phyloP scores from a whole-genome alignment of 441 rosid species.

The Raphanus hybrid region DNA sequence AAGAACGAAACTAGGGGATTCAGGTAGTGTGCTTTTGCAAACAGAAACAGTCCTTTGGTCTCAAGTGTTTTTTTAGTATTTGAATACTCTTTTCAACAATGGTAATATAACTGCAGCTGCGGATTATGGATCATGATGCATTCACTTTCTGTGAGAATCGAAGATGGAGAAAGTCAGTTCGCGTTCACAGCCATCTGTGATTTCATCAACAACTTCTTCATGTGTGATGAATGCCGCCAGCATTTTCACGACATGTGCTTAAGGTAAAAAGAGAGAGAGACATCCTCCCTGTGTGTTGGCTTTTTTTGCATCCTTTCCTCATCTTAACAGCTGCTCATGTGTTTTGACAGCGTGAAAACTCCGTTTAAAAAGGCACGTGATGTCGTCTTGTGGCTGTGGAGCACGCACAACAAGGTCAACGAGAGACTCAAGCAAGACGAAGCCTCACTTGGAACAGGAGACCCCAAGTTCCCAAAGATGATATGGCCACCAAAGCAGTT shows the following conservation, averaged over 20 bases:
- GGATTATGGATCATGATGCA: conserved; percentile 93
- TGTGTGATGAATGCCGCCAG: conserved; percentile 90
- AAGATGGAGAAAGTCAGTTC: conserved; percentile 83
- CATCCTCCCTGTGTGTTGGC: not conserved
- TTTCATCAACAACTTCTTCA: conserved; percentile 81
- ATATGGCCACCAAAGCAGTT: conserved; percentile 89
- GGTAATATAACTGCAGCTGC: conserved; percentile 60
- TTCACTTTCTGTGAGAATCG: conserved; percentile 85
- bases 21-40: conserved; percentile 55
- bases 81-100: conserved; percentile 1
- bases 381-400: conserved; percentile 88
- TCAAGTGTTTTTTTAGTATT: not conserved
- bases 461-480: conserved; percentile 84
- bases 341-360: conserved; percentile 55
- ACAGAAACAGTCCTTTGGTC: too few species aligned
- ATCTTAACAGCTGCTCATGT: conserved; percentile 12
- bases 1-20: conserved; percentile 90
- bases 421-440: conserved; percentile 77
- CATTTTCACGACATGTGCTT: conserved; percentile 89
- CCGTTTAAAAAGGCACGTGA: conserved; percentile 74
- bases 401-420: conserved; percentile 80
- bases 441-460: conserved; percentile 75
- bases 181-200: conserved; percentile 76
- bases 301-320: not conserved
- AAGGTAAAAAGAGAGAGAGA: conserved; percentile 51